Evolutionary conservation across 768 basidiomycete species (phyloP), one percentile per base, ranked within the genome.

Genomic region (Dacryopinax primogenitus): DNA sequence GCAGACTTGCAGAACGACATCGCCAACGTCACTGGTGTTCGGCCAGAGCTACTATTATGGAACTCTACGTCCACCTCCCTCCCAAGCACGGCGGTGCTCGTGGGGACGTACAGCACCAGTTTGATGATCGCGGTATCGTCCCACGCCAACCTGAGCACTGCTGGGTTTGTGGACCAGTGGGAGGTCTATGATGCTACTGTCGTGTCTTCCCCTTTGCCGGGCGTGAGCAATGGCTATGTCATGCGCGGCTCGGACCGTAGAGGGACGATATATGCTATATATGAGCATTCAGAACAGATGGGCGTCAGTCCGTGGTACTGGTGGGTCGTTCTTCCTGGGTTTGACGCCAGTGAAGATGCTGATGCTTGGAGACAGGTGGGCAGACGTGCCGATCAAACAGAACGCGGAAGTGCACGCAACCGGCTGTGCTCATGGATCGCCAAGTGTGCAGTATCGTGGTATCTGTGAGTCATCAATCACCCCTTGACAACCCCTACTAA

Each of bases 201-300:
- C 45, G 82, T 85, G 3, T 73, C 77, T 39, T 81, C 83, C 65
- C 83, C 84, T 4, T 73, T 85, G 1, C 80, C 83, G 36, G 84
- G 83, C 3, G 77, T 86, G 23, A 72, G 76, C 30, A 80, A 79
- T 62, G 86, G 83, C 33, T 84, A 87, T 73, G 82, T 88, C 41
- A 81, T 89, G 62, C 78, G 84, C 67, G 86, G 86, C 11, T 78
- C 83, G 1, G 86, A 88, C 72, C 84, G 86, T 72, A 76, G 86
- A 44, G 86, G 86, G 9, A 83, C 84, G 0, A 84, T 87, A 33
- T 87, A 79, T 69, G 83, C 79, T 1, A 69, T 87, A 33, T 86
- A 87, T 69, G 84, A 86, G 70, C 81, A 84, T 65, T 84, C 83
- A 11, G 85, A 87, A 70, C 85, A 86, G 70, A 82, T 86, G 70